A percentile compares a stretch with the other conserved stretches of the same genome.
phyloP scores from a whole-genome alignment of 495 filamentous ascomycete genomes.

The Paragyromitra xinjiangensis region DNA sequence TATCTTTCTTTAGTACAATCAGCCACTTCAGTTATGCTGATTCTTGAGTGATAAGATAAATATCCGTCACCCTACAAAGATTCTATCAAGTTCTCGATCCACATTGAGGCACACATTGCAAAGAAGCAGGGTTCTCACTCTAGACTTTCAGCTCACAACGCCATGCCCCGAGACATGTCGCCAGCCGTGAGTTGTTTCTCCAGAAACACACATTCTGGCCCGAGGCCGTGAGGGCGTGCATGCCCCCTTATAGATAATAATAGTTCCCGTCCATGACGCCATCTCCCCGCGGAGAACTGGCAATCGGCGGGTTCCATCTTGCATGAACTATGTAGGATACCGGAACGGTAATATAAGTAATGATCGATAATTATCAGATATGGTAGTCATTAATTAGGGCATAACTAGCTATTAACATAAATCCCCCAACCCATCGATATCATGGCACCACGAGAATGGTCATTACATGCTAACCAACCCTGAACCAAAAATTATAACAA shows the following conservation, averaged over 20 bases:
- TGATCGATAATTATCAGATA: not conserved
- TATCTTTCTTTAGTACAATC: too few species aligned
- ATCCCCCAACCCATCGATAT: not conserved
- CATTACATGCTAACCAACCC: constrained; percentile 1
- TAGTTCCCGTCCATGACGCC: not conserved
- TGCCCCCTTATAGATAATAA: not conserved
- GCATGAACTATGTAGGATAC: not conserved
- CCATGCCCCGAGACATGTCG: not conserved
- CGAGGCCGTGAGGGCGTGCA: not conserved
- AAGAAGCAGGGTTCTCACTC: not conserved
- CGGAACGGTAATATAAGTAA: not conserved
- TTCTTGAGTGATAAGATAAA: too few species aligned
- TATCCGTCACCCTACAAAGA: too few species aligned
- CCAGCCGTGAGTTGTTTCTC: not conserved
- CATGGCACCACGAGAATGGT: not conserved
- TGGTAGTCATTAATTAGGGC: constrained; percentile 1
- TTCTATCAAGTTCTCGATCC: too few species aligned
- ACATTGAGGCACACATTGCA: too few species aligned
- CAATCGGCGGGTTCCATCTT: not conserved
- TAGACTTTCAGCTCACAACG: not conserved
- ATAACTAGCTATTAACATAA: not conserved
- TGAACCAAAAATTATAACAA: not conserved
- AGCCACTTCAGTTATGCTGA: too few species aligned
- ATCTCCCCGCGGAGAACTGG: not conserved
- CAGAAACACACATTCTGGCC: not conserved